These are phyloP conservation scores for Chenopodium album DNA, from an alignment of 148 eudicot species.

Conservation along the genomic window DNA sequence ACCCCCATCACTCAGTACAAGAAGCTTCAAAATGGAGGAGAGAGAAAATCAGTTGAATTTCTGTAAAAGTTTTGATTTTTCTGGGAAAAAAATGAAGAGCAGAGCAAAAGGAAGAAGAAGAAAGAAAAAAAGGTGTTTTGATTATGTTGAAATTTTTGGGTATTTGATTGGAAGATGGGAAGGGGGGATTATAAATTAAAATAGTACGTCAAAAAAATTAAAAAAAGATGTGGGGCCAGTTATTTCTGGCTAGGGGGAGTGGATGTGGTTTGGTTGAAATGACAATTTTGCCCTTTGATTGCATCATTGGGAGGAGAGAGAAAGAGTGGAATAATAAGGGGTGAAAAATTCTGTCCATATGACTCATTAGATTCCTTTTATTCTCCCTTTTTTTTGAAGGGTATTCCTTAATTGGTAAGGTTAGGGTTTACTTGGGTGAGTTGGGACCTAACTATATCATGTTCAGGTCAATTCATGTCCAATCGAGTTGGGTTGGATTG, in stretches of 20 bases:
- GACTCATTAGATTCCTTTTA: not conserved
- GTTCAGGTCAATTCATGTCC: too few relatives aligned
- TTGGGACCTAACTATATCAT: too few relatives aligned
- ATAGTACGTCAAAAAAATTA: not conserved
- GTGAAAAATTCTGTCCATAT: not conserved
- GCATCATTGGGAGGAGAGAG: not conserved
- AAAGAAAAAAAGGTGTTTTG: not conserved
- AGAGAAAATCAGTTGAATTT: not conserved
- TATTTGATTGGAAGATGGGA: constrained; percentile 15
- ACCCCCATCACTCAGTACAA: constrained; percentile 50
- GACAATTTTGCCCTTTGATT: constrained; percentile 23
- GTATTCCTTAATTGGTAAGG: not conserved
- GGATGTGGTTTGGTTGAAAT: constrained; percentile 9
- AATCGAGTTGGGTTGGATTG: too few relatives aligned
- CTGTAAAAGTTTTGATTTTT: not conserved
- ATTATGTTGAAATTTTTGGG: not conserved
- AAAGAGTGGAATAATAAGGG: not conserved
- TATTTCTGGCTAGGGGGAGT: not conserved
- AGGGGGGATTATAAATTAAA: not conserved
- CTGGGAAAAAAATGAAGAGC: constrained; percentile 8
- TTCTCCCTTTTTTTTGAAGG: not conserved
- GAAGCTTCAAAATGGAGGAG: not conserved
- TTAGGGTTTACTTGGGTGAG: not conserved
- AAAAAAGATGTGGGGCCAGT: constrained; percentile 20
- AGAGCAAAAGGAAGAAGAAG: not conserved